These are phyloP conservation scores for Pseudogymnoascus sp. DNA, from an alignment of 2,329 filamentous ascomycete genomes.

Conservation along the genomic window DNA sequence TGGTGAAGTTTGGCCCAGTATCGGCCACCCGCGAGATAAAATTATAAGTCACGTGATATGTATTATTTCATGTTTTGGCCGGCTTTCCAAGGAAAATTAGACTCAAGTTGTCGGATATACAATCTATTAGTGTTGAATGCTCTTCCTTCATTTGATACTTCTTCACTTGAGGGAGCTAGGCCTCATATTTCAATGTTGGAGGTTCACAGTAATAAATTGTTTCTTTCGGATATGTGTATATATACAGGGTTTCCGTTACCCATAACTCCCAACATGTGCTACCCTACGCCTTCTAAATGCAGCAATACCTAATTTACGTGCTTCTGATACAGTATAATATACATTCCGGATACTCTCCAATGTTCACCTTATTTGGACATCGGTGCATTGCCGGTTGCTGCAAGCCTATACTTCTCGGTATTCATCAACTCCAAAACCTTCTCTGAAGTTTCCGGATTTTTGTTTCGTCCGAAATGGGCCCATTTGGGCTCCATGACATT, in stretches of 20 bases:
- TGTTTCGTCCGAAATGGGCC: slow-evolving; percentile 46
- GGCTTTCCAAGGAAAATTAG: neutral
- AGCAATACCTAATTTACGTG: slow-evolving; percentile 10
- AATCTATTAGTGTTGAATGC: neutral
- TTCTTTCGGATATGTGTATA: slow-evolving; percentile 10
- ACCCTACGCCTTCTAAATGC: slow-evolving; percentile 8
- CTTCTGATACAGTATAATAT: slow-evolving; percentile 10
- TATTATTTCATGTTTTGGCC: neutral
- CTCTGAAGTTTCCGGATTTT: slow-evolving; percentile 41
- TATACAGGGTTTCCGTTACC: slow-evolving; percentile 9
- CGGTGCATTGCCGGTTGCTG: slow-evolving; percentile 24
- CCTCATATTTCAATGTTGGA: neutral
- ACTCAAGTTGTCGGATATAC: neutral
- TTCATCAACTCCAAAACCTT: slow-evolving; percentile 50
- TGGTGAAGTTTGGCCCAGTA: neutral
- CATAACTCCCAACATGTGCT: slow-evolving; percentile 11
- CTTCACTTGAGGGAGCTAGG: neutral
- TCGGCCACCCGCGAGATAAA: neutral
- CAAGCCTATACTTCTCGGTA: slow-evolving; percentile 37
- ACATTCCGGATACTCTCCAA: neutral
- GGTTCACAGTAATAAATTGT: neutral
- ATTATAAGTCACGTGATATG: neutral
- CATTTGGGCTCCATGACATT: slow-evolving; percentile 42
- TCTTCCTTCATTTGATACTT: neutral
- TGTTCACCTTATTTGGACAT: slow-evolving; percentile 14